Base-by-base conservation (phyloP, 306 rosid species). In the Sesbania bispinosa region DNA sequence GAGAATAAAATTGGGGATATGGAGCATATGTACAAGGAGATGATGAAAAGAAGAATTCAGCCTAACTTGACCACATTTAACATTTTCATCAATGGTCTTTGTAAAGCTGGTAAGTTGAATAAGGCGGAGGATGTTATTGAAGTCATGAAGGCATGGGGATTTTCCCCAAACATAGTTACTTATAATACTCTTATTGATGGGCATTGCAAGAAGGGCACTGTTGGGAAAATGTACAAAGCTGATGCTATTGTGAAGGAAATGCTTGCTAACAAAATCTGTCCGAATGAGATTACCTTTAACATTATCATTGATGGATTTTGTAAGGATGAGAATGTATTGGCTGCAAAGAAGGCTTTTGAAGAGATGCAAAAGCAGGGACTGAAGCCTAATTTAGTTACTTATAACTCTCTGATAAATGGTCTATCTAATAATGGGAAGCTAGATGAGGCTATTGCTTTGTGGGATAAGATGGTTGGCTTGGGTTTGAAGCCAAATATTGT, bases 101-200 rank as follows among this genome's bases (percentile, higher is more conserved):
- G 96, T 72, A 90, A 89, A 78, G 89, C 78, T 68, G 98, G 97
- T 85, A 93, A 85, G 73, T 82, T 93, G 85, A 90, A 78, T 47
- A 90, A 84, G 82, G 96, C 98, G 4, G 67, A 79, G 35, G 90
- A 90, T 81, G 83, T 76, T 61, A 45, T 85, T 15, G 83, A 88
- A 77, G 98, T 84, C 82, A 87, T 93, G 82, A 93, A 90, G 81
- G 89, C 88, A 13, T 75, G 92, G 86, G 97, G 96, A 30, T 7
- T 88, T 73, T 55, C 29, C 14, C 97, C 97, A 0, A 79, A 88
- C 64, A 80, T 73, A 61, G 85, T 90, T 76, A 93, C 93, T 5
- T 93, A 86, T 62, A 90, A 88, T 72, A 84, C 86, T 79, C 78
- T 92, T 23, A 69, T 92, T 61, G 85, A 80, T 73, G 96, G 98